Percentiles rank a stretch among this genome's conserved stretches.
phyloP scores from a whole-genome alignment of 768 basidiomycete species.

The Tephrocybe rancida region DNA sequence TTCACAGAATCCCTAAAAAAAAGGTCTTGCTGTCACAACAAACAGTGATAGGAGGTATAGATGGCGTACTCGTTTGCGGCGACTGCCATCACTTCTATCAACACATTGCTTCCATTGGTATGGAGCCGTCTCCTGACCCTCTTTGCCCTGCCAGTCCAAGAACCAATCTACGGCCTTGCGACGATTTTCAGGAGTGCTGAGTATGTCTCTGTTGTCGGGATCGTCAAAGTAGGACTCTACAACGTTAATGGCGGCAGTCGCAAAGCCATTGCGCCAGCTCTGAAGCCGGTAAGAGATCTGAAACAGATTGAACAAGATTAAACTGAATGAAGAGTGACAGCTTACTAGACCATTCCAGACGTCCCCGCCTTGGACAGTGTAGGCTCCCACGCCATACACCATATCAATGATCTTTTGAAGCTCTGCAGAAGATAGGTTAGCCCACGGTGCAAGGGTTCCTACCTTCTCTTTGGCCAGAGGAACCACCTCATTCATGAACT shows the following conservation, averaged over 20 bases:
- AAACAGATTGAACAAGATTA: background rate
- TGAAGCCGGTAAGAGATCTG: background rate
- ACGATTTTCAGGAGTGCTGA: background rate
- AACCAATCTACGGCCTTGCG: background rate
- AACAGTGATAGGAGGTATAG: background rate
- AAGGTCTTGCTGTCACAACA: too few relatives aligned
- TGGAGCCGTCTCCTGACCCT: background rate
- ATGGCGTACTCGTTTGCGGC: background rate
- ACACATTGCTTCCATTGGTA: background rate
- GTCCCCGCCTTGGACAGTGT: background rate
- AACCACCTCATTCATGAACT: background rate
- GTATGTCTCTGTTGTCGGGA: background rate
- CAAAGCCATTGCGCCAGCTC: background rate
- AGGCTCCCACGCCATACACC: background rate
- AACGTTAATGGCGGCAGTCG: background rate
- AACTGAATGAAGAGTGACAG: background rate
- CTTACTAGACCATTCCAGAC: conserved; percentile 5
- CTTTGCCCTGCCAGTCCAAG: background rate
- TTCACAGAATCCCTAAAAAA: background rate
- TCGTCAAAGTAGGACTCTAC: background rate
- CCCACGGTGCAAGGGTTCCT: background rate
- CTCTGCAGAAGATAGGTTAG: background rate
- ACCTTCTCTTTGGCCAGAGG: background rate
- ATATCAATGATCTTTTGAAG: background rate
- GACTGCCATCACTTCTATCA: background rate